phyloP scores from a whole-genome alignment of 2,329 filamentous ascomycete species.

The Cercospora sp. region DNA sequence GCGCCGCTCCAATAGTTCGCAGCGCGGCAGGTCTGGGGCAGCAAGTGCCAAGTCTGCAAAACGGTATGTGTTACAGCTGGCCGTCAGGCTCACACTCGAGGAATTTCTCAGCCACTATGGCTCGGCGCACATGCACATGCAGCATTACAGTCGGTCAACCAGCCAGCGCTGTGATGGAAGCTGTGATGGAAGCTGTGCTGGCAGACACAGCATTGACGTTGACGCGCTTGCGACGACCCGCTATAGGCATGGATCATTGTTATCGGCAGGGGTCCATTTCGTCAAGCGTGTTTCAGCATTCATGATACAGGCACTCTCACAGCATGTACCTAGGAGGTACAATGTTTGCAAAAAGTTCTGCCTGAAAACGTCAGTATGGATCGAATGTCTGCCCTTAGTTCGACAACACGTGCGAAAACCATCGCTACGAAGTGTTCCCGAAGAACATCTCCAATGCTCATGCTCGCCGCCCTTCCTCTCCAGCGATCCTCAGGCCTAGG shows the following conservation, averaged over 20 bases:
- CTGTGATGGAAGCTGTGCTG: constrained; percentile 17
- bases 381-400: not conserved
- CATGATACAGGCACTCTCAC: constrained; percentile 23
- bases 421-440: constrained; percentile 12
- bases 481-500: constrained; percentile 4
- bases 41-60: constrained; percentile 9
- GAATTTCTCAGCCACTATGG: constrained; percentile 5
- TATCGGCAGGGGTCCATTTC: constrained; percentile 18
- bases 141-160: constrained; percentile 8
- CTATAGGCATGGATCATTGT: constrained; percentile 18
- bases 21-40: not conserved
- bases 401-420: not conserved
- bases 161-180: too few species aligned
- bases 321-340: constrained; percentile 19
- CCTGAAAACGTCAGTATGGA: constrained; percentile 12
- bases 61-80: constrained; percentile 10
- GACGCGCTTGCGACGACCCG: constrained; percentile 15
- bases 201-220: constrained; percentile 22
- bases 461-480: constrained; percentile 1
- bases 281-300: constrained; percentile 24
- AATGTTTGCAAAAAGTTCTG: constrained; percentile 15
- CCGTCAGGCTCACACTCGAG: constrained; percentile 4
- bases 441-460: constrained; percentile 9
- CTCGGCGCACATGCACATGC: not conserved
- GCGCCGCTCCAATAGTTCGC: not conserved